Conservation (phyloP, 805 yeast genomes). For the Saturnispora kantuleensis region DNA sequence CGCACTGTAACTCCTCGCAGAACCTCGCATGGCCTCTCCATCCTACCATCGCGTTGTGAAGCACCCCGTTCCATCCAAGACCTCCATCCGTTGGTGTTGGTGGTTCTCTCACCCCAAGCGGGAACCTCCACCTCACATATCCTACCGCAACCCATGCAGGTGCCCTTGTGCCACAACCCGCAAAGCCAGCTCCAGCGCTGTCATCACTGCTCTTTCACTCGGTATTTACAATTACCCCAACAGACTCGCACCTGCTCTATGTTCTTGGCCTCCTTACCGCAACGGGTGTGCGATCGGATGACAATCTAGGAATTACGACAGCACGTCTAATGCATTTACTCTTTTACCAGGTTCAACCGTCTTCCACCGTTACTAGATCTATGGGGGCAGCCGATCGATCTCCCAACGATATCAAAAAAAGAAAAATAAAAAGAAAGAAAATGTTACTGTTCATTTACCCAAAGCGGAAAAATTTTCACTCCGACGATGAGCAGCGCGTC, state of each 20-base stretch:
- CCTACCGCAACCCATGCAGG: slow-evolving; percentile 23
- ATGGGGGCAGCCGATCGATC: too few relatives aligned
- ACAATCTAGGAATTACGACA: too few relatives aligned
- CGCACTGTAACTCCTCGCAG: slow-evolving; percentile 24
- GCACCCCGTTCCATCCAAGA: slow-evolving; percentile 37
- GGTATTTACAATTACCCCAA: slow-evolving; percentile 25
- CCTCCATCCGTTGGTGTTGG: slow-evolving; percentile 33
- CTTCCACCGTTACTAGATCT: too few relatives aligned
- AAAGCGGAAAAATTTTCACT: too few relatives aligned
- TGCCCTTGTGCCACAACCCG: slow-evolving; percentile 27
- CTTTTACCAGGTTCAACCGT: neutral
- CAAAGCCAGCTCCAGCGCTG: slow-evolving; percentile 39
- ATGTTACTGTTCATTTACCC: too few relatives aligned
- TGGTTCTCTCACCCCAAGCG: slow-evolving; percentile 27
- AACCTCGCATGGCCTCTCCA: slow-evolving; percentile 33
- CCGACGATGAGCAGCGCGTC: too few relatives aligned
- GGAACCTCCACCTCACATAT: slow-evolving; percentile 32
- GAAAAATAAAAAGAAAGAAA: too few relatives aligned
- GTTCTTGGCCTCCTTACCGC: slow-evolving; percentile 27
- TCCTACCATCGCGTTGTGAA: slow-evolving; percentile 36
- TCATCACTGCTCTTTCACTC: slow-evolving; percentile 26
- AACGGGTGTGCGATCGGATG: slow-evolving; percentile 23
- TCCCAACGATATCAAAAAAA: too few relatives aligned
- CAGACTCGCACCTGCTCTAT: slow-evolving; percentile 23
- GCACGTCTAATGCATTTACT: neutral